Evolutionary conservation across 2,329 filamentous ascomycete genomes (phyloP).

Genomic region (Colletotrichum sp.): DNA sequence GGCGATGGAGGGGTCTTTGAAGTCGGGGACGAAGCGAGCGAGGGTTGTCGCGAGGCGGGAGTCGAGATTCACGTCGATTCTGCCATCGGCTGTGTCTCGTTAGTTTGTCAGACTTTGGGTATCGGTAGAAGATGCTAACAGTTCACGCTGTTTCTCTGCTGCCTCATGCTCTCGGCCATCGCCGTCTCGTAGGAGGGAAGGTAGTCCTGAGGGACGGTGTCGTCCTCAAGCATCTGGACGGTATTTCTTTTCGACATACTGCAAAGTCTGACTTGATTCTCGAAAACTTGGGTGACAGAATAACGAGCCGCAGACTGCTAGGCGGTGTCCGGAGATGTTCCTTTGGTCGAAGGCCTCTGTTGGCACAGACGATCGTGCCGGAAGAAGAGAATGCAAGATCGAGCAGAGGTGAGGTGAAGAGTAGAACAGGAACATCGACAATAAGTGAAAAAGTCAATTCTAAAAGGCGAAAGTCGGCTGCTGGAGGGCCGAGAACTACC

Average conservation of each 20-base stretch:
- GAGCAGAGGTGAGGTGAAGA: neutral
- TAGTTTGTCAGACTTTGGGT: neutral
- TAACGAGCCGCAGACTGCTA: neutral
- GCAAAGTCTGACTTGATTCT: neutral
- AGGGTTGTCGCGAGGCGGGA: slow-evolving; percentile 12
- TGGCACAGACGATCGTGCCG: accelerated
- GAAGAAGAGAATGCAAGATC: neutral
- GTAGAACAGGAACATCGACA: neutral
- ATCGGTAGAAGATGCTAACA: neutral
- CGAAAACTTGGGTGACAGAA: neutral
- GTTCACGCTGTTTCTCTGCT: slow-evolving; percentile 2
- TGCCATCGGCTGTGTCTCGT: slow-evolving; percentile 4
- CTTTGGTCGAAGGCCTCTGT: neutral
- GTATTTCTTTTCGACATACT: slow-evolving; percentile 1
- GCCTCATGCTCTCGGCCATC: neutral
- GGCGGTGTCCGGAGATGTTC: neutral
- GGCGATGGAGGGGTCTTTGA: slow-evolving; percentile 2
- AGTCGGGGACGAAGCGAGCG: slow-evolving; percentile 12
- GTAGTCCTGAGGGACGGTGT: neutral
- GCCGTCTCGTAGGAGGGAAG: slow-evolving; percentile 10
- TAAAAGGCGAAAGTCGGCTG: neutral
- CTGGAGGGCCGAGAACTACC: neutral
- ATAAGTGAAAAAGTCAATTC: neutral
- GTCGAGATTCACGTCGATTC: slow-evolving; percentile 19
- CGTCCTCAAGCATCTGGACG: neutral